Evolutionary conservation across 805 yeast species (phyloP), one percentile per base, ranked within the genome.

Genomic region (Starmerella scarabaei): DNA sequence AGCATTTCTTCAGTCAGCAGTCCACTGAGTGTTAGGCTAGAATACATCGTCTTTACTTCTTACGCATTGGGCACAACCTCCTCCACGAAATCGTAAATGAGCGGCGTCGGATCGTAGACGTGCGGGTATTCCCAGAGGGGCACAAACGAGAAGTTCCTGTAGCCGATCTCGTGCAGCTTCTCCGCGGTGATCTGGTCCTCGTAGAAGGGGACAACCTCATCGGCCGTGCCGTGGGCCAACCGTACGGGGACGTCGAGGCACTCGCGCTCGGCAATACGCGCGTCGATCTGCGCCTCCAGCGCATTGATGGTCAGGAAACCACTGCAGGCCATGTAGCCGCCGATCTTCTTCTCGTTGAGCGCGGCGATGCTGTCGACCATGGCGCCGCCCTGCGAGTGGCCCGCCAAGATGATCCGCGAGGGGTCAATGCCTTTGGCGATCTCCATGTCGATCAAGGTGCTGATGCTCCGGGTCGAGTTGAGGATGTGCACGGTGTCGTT

Each of bases 351-450:
- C 21, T 53, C 49, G 9, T 17, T 16, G 2, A 53, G 48, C 16
- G 52, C 28, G 1, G 58, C 48, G 6, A 58, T 44, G 21, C 53
- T 55, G 43, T 81, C 62, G 1, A 91, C 62, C 9, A 88, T 45
- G 2, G 93, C 85, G 36, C 84, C 93, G 40, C 98, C 98, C 62
- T 91, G 98, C 3, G 93, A 79, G 57, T 91, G 91, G 0, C 98
- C 98, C 26, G 97, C 97, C 41, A 91, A 65, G n/a, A 91, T 64
- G 35, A 91, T 80, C 38, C 80, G 72, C 28, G 55, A 50, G 12
- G 63, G 42, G 5, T 63, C 55, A 21, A 62, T 55, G 5, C 68
- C 68, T 6, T 43, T 43, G 8, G 38, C 50, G 20, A 56, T 49
- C 44, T 60, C 64, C 34, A 52, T 54, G 21, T 53, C 52, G 21